A percentile compares a stretch with the other conserved stretches of the same genome.
These are phyloP conservation scores for Cadophora sp. DNA, from an alignment of 2,329 filamentous ascomycete species.

Conservation along the genomic window DNA sequence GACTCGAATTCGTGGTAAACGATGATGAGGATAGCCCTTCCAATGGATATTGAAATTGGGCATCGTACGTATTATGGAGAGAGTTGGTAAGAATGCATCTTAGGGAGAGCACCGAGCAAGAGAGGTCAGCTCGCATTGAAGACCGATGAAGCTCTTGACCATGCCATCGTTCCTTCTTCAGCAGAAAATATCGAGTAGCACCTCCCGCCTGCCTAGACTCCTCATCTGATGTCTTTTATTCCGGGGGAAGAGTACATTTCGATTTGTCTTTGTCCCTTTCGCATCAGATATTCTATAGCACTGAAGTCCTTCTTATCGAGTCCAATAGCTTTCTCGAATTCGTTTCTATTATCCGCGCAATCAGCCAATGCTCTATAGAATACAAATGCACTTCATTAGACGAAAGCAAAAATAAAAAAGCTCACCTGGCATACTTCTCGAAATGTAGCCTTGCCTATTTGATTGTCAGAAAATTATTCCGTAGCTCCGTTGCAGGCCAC, in stretches of 20 bases:
- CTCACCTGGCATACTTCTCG: slow-evolving; percentile 66
- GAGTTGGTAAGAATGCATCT: slow-evolving; percentile 37
- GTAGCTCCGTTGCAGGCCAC: slow-evolving; percentile 36
- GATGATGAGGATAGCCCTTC: slow-evolving; percentile 41
- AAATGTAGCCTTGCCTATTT: slow-evolving; percentile 66
- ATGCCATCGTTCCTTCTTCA: slow-evolving; percentile 28
- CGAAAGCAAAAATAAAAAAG: slow-evolving; percentile 17
- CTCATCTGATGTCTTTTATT: slow-evolving; percentile 63
- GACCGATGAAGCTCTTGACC: neutral
- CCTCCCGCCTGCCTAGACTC: neutral
- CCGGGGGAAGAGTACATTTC: slow-evolving; percentile 70
- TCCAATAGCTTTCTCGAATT: slow-evolving; percentile 72
- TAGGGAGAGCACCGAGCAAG: slow-evolving; percentile 30
- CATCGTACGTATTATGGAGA: slow-evolving; percentile 35
- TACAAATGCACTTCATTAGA: neutral
- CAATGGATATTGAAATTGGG: slow-evolving; percentile 38
- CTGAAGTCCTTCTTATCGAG: slow-evolving; percentile 73
- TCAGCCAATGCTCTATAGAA: neutral
- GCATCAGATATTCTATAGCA: slow-evolving; percentile 71
- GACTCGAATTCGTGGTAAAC: slow-evolving; percentile 37
- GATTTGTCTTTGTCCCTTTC: slow-evolving; percentile 70
- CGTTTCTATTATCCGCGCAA: slow-evolving; percentile 56
- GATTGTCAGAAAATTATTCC: slow-evolving; percentile 20
- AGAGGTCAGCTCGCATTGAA: neutral
- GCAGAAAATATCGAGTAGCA: neutral